phyloP scores from a whole-genome alignment of 805 yeast genomes.

The Ogataea parapolymorpha region DNA sequence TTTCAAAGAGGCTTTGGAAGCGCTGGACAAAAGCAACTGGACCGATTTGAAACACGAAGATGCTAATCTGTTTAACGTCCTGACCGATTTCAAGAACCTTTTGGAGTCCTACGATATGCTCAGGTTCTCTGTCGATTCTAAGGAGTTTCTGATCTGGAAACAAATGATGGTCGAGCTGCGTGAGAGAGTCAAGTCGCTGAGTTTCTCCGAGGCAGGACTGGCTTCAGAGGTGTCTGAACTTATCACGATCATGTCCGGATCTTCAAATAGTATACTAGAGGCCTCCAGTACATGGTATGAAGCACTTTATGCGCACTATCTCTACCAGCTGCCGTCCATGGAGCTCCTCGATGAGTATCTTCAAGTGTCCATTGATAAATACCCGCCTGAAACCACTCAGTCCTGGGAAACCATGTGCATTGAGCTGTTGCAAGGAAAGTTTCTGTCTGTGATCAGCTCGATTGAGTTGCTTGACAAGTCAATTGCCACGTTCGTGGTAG shows the following conservation, averaged over 20 bases:
- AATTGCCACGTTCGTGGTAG: conserved; percentile 61
- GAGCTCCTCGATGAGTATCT: conserved; percentile 42
- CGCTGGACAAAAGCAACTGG: conserved; percentile 43
- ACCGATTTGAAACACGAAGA: conserved; percentile 34
- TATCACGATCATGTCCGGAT: conserved; percentile 44
- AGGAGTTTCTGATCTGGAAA: conserved; percentile 49
- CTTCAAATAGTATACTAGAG: conserved; percentile 44
- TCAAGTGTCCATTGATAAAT: conserved; percentile 31
- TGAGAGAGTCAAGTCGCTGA: conserved; percentile 34
- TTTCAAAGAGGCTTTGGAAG: conserved; percentile 50
- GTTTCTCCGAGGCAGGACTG: conserved; percentile 27
- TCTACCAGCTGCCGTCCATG: conserved; percentile 57
- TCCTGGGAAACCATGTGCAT: conserved; percentile 56
- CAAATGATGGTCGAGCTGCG: conserved; percentile 46
- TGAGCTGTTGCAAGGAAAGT: conserved; percentile 53
- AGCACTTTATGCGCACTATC: conserved; percentile 37
- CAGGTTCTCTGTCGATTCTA: conserved; percentile 34
- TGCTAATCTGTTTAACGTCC: conserved; percentile 33
- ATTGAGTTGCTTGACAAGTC: conserved; percentile 59
- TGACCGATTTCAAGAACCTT: conserved; percentile 40
- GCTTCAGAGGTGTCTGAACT: conserved; percentile 40
- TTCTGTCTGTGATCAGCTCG: conserved; percentile 53
- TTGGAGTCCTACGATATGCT: conserved; percentile 38
- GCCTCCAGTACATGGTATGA: conserved; percentile 68
- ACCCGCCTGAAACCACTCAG: conserved; percentile 36